Evolutionary conservation across 139 green algal species (phyloP).

Genomic region (Yamagishiella unicocca): DNA sequence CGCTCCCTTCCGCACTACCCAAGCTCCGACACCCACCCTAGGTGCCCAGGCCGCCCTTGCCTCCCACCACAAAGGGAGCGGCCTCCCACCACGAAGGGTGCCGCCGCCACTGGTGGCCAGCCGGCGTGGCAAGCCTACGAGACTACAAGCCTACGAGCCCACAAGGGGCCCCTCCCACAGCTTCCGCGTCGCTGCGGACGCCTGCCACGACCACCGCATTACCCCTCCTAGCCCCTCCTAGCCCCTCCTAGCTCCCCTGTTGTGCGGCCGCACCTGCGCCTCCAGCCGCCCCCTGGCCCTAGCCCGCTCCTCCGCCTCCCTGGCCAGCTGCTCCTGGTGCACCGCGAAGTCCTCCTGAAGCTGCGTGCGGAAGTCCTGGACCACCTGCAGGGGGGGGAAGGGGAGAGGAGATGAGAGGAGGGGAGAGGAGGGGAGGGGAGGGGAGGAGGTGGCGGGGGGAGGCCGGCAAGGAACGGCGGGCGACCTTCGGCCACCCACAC

Average conservation of each 20-base stretch:
- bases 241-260: neutral
- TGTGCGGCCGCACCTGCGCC: slow-evolving; percentile 21
- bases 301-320: slow-evolving; percentile 14
- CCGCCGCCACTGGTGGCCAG: no score
- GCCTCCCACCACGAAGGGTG: no score
- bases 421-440: neutral
- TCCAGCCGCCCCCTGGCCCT: slow-evolving; percentile 13
- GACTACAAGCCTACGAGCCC: no score
- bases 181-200: no score
- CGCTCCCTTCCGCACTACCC: no score
- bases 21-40: no score
- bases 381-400: slow-evolving; percentile 17
- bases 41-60: no score
- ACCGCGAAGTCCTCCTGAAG: slow-evolving; percentile 41
- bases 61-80: no score
- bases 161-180: no score
- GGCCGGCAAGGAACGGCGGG: no score
- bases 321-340: slow-evolving; percentile 32
- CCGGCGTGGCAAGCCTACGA: no score
- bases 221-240: neutral
- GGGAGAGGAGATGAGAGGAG: neutral
- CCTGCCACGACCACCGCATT: neutral
- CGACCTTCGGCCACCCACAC: no score
- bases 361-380: slow-evolving; percentile 54
- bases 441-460: neutral